A percentile compares a stretch with the other conserved stretches of the same genome.
Evolutionary conservation across 371 early-diverging fungal genomes (phyloP).

Genomic region (Mortierella sp.): DNA sequence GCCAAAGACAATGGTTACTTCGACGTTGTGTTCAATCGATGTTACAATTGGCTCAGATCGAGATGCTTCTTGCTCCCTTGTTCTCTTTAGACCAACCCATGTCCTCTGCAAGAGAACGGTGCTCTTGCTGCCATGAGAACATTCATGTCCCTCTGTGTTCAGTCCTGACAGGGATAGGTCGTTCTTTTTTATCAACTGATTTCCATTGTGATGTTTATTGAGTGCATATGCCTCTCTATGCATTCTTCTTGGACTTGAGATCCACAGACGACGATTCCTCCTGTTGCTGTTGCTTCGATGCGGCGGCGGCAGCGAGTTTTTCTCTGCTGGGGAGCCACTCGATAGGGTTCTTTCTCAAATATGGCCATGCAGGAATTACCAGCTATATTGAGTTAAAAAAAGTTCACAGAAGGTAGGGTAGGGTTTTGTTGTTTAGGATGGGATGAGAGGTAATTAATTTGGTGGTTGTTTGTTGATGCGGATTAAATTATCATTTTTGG

Average conservation of each 20-base stretch:
- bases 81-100: background rate
- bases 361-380: constrained; percentile 55
- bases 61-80: background rate
- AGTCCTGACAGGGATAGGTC: background rate
- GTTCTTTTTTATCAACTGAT: background rate
- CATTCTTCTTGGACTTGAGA: constrained; percentile 27
- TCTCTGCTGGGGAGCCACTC: constrained; percentile 50
- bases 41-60: background rate
- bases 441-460: background rate
- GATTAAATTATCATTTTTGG: background rate
- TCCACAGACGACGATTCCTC: constrained; percentile 9
- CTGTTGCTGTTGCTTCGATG: constrained; percentile 16
- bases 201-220: background rate
- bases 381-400: constrained; percentile 16
- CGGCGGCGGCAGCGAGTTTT: constrained; percentile 19
- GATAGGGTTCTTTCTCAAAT: constrained; percentile 40
- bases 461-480: background rate
- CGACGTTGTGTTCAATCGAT: background rate
- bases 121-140: background rate
- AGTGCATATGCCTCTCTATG: constrained; percentile 13
- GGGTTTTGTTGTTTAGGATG: background rate
- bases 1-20: background rate
- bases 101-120: background rate
- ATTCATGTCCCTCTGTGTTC: background rate
- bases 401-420: background rate